Evolutionary conservation across 2,329 filamentous ascomycete genomes (phyloP), one percentile per base, ranked within the genome.

Genomic region (Paecilomyces sp.): DNA sequence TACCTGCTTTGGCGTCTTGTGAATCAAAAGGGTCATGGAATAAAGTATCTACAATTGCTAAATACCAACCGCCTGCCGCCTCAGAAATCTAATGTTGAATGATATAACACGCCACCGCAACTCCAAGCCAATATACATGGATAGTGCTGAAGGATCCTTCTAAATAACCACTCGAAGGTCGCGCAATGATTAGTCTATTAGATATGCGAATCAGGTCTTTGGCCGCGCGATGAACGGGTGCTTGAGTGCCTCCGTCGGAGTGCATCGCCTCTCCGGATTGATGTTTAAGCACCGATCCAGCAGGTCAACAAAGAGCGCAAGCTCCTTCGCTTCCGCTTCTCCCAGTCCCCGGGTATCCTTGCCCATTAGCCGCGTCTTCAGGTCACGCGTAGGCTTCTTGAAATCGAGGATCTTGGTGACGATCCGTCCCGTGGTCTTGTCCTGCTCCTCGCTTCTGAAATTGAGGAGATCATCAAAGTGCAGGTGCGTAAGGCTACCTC

Each of bases 221-320:
- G 74, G 75, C 25, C 81, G 77, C 28, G 77, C 79, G 67, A 97
- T 91, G 75, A 97, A 97, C 1, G 90, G 90, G 79, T 97, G 93
- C 70, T 87, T 88, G 67, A 97, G 79, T 55, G 94, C 94, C 69
- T 97, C 92, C 13, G 83, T 80, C 0, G 94, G 90, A 54, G 90
- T 93, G 68, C 94, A 90, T 63, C 94, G 85, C 80, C 95, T 96
- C 73, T 96, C 92, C 0, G 93, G 91, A 70, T 97, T 96, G 64
- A 97, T 82, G 60, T 88, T 86, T 64, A 99, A 80, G 72, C 92
- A 97, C 58, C 89, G 88, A 70, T 96, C 92, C 60, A 99, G 78
- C 55, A 99, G 78, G 74, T 97, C 92, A 66, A 91, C 82, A 74
- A 99, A 96, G 57, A 88, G 82, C 61, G 88, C 87, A 62, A 97